Percentiles rank a stretch among this genome's conserved stretches.
These are phyloP conservation scores for Nicotiana attenuata DNA, from an alignment of 257 asterid genomes.

Conservation along the genomic window DNA sequence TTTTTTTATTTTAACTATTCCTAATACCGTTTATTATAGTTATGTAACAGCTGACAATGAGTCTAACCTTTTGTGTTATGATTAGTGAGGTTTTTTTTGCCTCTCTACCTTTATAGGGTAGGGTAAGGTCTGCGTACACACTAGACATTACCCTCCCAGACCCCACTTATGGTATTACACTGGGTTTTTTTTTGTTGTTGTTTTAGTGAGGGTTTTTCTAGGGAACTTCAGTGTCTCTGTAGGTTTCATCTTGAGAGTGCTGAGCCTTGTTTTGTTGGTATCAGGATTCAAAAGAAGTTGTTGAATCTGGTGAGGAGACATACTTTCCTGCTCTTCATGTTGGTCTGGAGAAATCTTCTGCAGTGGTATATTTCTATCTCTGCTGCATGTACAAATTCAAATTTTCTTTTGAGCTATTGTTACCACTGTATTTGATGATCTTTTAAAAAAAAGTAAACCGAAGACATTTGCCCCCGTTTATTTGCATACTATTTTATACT, in stretches of 20 bases:
- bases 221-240: neutral
- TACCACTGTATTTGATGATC: neutral
- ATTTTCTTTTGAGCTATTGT: neutral
- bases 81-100: neutral
- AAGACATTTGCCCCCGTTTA: neutral
- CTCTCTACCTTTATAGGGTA: too few species aligned
- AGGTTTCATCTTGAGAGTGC: neutral
- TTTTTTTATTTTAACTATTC: neutral
- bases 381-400: neutral
- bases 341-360: slow-evolving; percentile 71
- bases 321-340: slow-evolving; percentile 85
- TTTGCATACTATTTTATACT: neutral
- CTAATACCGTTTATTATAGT: neutral
- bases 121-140: too few species aligned
- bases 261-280: neutral
- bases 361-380: slow-evolving; percentile 57
- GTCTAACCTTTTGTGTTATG: slow-evolving; percentile 3
- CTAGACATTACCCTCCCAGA: too few species aligned
- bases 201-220: neutral
- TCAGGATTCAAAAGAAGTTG: slow-evolving; percentile 57
- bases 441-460: neutral
- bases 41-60: neutral
- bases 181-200: too few species aligned
- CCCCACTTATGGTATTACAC: too few species aligned
- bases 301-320: slow-evolving; percentile 88